Base-by-base conservation (phyloP, 331 rosid species). In the Acacia concinna region DNA sequence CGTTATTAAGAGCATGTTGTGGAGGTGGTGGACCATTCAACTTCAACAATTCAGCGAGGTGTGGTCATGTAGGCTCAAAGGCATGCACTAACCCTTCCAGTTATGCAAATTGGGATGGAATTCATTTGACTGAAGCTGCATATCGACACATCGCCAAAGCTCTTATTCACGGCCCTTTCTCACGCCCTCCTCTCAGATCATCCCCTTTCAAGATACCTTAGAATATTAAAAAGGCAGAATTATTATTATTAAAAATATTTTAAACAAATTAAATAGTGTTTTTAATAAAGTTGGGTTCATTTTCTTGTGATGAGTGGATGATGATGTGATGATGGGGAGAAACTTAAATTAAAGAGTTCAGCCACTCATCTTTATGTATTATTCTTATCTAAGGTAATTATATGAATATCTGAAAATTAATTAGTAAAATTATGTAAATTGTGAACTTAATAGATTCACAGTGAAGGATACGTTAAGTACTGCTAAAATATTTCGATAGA, bases 91-190 rank as follows among this genome's bases (percentile, higher is more conserved):
- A 71, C 38, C 84, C 88, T 2, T 74, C 82, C 9, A 64, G 35
- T 4, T 15, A 63, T 64, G 56, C 72, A 32, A 85, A 81, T 17
- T 90, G 96, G 97, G 97, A 90, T 75, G 97, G 97, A 44, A 75
- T 86, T 68, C 96, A 90, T 72, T 84, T 85, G 52, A 85, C 88
- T 15, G 88, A 85, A 81, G 84, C 84, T 35, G 85, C 88, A 63
- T 78, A 85, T 54, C 76, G 40, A 37, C 65, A 51, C 56, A 75
- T 85, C 0, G 86, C 88, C 12, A 70, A 71, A 49, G 84, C 65
- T 70, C 65, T 82, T 10, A 38, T 75, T 65, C 0, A 75, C 0
- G 88, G 88, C 31, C 88, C 79, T 70, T 85, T 81, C 76, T 20
- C 85, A 62, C 30, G 64, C 47, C 90, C 88, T 27, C 85, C 90